Conservation (phyloP, 2,329 filamentous ascomycete species). For the Hypoxylon sp. region DNA sequence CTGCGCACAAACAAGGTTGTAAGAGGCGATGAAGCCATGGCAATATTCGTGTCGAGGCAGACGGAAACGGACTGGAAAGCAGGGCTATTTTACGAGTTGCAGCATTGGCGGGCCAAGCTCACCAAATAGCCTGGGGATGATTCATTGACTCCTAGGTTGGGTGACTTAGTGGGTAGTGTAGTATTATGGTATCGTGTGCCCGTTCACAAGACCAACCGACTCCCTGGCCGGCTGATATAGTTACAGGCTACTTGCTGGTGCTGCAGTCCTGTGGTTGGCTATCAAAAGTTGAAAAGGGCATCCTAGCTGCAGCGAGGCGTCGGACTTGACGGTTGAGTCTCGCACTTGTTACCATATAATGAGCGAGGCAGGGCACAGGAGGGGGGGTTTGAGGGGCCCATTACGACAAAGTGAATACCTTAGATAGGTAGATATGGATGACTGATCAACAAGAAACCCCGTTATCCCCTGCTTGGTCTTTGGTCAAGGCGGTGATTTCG, state of each 20-base stretch:
- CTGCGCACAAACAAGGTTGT: slow-evolving; percentile 30
- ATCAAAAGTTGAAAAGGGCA: slow-evolving; percentile 27
- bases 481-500: slow-evolving; percentile 27
- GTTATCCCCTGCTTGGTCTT: slow-evolving; percentile 18
- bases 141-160: slow-evolving; percentile 28
- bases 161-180: slow-evolving; percentile 29
- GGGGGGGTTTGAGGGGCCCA: slow-evolving; percentile 11
- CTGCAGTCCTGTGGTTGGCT: slow-evolving; percentile 34
- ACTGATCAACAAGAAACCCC: slow-evolving; percentile 29
- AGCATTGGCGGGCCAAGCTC: slow-evolving; percentile 20
- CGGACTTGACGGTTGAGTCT: slow-evolving; percentile 28
- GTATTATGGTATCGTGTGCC: slow-evolving; percentile 34
- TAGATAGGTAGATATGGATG: slow-evolving; percentile 20
- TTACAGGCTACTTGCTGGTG: slow-evolving; percentile 33
- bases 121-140: slow-evolving; percentile 29
- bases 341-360: slow-evolving; percentile 26
- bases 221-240: slow-evolving; percentile 33
- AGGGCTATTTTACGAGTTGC: slow-evolving; percentile 24
- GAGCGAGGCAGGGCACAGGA: slow-evolving; percentile 19
- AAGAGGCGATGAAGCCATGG: slow-evolving; percentile 29
- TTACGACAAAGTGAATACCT: slow-evolving; percentile 25
- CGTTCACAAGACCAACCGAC: slow-evolving; percentile 37
- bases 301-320: slow-evolving; percentile 42
- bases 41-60: slow-evolving; percentile 16
- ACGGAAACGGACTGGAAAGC: slow-evolving; percentile 7